Percentiles rank a stretch among this genome's conserved stretches.
phyloP scores from a whole-genome alignment of 2,329 filamentous ascomycete genomes.

The Pseudophaeomoniella oleicola region DNA sequence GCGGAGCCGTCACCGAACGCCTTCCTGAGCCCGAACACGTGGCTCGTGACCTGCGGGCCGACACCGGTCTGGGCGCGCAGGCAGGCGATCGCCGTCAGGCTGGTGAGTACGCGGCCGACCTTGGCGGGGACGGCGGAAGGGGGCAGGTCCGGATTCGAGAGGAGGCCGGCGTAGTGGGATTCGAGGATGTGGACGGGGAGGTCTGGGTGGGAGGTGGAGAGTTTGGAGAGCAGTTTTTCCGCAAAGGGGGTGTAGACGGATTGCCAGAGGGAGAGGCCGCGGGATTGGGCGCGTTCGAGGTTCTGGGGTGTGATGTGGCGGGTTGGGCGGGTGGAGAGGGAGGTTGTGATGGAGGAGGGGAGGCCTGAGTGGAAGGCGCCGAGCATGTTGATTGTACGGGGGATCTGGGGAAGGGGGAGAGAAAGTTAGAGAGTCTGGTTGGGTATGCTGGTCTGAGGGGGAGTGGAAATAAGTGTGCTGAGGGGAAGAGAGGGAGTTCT shows the following conservation, averaged over 20 bases:
- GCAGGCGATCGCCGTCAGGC: conserved; percentile 58
- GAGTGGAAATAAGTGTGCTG: neutral
- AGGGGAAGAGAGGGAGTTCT: neutral
- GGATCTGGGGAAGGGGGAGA: too few species aligned
- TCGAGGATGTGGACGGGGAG: conserved; percentile 66
- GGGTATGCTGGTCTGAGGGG: neutral
- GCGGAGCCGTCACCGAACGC: conserved; percentile 52
- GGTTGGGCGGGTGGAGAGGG: conserved; percentile 42
- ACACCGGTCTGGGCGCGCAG: conserved; percentile 68
- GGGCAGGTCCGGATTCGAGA: conserved; percentile 44
- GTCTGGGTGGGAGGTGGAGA: conserved; percentile 65
- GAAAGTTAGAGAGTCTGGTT: too few species aligned
- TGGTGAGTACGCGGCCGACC: conserved; percentile 58
- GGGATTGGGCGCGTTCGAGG: conserved; percentile 37
- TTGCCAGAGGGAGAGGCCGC: conserved; percentile 57
- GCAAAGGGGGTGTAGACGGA: conserved; percentile 65
- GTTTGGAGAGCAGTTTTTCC: conserved; percentile 53
- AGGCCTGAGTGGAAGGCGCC: conserved; percentile 54
- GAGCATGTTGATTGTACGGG: conserved; percentile 70
- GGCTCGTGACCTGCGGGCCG: conserved; percentile 65
- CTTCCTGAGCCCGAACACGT: conserved; percentile 69
- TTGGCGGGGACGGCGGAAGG: conserved; percentile 17
- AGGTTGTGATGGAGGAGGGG: conserved; percentile 37
- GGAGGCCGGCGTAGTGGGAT: conserved; percentile 57
- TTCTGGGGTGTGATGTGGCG: conserved; percentile 38